Base-by-base conservation (phyloP, 345 rosid genomes). In the Hibiscus syriacus region DNA sequence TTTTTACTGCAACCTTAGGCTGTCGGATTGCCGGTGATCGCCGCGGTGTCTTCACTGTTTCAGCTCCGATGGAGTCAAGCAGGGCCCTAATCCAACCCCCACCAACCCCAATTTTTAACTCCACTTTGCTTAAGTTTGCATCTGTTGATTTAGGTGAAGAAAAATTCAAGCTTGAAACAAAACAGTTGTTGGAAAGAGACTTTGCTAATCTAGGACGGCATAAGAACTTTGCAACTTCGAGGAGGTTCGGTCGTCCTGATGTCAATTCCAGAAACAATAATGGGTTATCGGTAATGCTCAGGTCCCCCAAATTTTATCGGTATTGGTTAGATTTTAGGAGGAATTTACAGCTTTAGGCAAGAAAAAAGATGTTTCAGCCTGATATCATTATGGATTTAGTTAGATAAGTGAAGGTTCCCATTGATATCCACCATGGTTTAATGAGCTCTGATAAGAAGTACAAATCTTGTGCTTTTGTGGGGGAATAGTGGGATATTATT, bases 401-500 rank as follows among this genome's bases (percentile, higher is more conserved):
- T n/a, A 75, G 70, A 39, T 67, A 80, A 52, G 73, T 90, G 26
- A 93, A 87, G 82, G 76, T 43, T 52, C 90, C 80, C 13, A 78
- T 93, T 59, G 90, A 85, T 67, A 71, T 49, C 70, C 84, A 79
- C 60, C 75, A 70, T 68, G 89, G 83, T 3, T 52, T 66, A 41
- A 64, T 57, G 60, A 73, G 68, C 14, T 72, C 79, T 9, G 84
- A 76, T 70, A 20, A 39, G 64, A 77, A 78, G 61, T 90, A 87
- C 55, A 69, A 66, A 6, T 87, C 98, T 64, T 93, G 97, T 76
- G 98, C 98, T 10, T 90, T 93, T 8, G 96, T 90, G n/a, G 34
- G 98, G 98, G 7, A 93, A 93, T 49, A 90, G 96, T 66, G 98
- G 98, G 29, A 88, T 90, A 39, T 75, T 93, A 78, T 64, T 93